Base-by-base conservation (phyloP, 345 rosid species). In the Kernera saxatilis region DNA sequence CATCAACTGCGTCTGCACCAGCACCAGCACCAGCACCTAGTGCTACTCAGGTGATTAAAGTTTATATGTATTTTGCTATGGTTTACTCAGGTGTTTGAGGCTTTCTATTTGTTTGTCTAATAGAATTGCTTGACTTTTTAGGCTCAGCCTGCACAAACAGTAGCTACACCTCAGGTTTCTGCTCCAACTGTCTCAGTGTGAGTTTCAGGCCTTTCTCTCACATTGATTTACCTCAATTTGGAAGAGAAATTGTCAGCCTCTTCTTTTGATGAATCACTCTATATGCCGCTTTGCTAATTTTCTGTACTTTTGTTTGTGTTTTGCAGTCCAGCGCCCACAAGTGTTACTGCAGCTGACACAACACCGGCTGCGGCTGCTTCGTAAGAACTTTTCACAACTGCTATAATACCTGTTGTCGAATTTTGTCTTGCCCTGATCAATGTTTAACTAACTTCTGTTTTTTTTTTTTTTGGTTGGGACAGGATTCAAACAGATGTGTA, bases 401-500 rank as follows among this genome's bases (percentile, higher is more conserved):
- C 33, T 19, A 6, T 54, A n/a, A n/a, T 19, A 63, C 27, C 3
- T 1, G 0, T 17, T 23, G 19, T 64, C 6, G 2, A 50, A 5
- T 25, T 30, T 50, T 50, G 6, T 65, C 30, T 22, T 35, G 11
- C 37, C 0, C 45, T 70, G 62, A 59, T 33, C 25, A 30, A 35
- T 52, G 7, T 7, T 56, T n/a, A 27, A 15, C 26, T 41, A 25
- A 30, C 23, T 48, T 14, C 3, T 49, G 17, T 14, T 39, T 0
- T 15, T 17, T 74, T 57, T 43, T 14, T 60, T 60, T 8, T 60
- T 64, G 62, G 52, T 8, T 70, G 25, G 32, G 80, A 67, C 87
- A 92, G 96, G 85, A 39, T 80, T 15, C 91, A 81, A 17, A 36
- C 85, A 45, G 86, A 81, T 84, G 87, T 81, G 6, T 85, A 87